These are phyloP conservation scores for Mortierella sp. DNA, from an alignment of 371 early-diverging fungal genomes.

Conservation along the genomic window DNA sequence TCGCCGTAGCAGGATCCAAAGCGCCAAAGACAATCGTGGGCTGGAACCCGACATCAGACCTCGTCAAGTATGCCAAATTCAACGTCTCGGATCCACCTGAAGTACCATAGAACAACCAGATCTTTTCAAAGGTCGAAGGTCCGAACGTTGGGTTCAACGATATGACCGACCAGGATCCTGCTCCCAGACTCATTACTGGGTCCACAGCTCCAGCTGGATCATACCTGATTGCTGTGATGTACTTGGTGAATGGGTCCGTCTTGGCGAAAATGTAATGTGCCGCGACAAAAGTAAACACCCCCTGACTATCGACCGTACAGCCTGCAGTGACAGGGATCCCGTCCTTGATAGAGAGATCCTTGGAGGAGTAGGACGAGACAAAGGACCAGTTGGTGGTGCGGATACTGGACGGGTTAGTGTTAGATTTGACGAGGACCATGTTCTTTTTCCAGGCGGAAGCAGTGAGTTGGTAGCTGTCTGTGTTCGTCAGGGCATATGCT, in stretches of 20 bases:
- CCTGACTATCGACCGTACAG: background rate
- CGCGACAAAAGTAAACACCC: background rate
- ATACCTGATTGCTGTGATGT: background rate
- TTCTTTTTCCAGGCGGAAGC: background rate
- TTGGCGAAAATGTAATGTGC: background rate
- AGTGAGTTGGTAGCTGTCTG: background rate
- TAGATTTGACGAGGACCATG: background rate
- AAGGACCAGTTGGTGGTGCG: background rate
- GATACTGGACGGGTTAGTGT: background rate
- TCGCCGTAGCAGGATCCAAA: background rate
- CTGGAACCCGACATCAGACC: background rate
- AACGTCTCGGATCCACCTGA: background rate
- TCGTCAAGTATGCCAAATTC: background rate
- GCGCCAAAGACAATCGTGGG: background rate
- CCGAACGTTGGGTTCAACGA: background rate
- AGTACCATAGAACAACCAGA: background rate
- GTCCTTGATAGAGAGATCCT: background rate
- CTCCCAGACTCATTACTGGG: background rate
- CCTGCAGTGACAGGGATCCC: background rate
- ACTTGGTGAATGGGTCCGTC: background rate
- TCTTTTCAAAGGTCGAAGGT: background rate
- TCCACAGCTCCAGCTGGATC: background rate
- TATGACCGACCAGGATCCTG: background rate
- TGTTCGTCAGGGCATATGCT: background rate
- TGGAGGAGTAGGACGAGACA: background rate